Percentiles rank a stretch among this genome's conserved stretches.
These are phyloP conservation scores for Porcisia deanei DNA, from an alignment of 208 protist genomes.

Conservation along the genomic window DNA sequence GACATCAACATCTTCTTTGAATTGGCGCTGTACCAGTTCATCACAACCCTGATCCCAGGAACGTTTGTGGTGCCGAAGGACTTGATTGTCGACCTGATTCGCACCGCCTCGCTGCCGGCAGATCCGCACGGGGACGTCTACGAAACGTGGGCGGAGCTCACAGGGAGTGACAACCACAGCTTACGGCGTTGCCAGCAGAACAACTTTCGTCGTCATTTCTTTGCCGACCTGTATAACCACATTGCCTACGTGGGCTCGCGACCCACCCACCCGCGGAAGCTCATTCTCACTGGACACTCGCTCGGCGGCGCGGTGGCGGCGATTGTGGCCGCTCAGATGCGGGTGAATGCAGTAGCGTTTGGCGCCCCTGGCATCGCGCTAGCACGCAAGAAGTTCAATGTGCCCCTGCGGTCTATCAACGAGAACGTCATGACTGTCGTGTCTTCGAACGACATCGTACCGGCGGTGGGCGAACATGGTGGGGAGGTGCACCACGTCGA, in stretches of 20 bases:
- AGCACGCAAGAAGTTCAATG: constrained; percentile 53
- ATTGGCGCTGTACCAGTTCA: constrained; percentile 69
- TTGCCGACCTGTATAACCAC: constrained; percentile 77
- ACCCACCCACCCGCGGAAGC: constrained; percentile 30
- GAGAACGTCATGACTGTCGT: constrained; percentile 58
- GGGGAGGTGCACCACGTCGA: constrained; percentile 80
- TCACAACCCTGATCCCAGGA: constrained; percentile 63
- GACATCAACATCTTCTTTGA: constrained; percentile 85
- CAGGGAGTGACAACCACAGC: constrained; percentile 38
- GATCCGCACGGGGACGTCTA: constrained; percentile 16
- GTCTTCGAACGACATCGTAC: constrained; percentile 77
- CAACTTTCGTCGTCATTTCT: constrained; percentile 82
- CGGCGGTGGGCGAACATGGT: constrained; percentile 55
- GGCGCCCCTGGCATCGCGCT: constrained; percentile 68
- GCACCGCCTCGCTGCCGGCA: constrained; percentile 51
- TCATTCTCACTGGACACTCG: constrained; percentile 83
- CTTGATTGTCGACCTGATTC: constrained; percentile 58
- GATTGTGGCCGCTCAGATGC: constrained; percentile 67
- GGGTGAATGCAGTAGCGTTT: constrained; percentile 72
- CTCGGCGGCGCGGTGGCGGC: constrained; percentile 72
- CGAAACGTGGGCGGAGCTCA: constrained; percentile 20
- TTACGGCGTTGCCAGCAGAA: constrained; percentile 67
- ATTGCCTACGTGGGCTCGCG: constrained; percentile 50
- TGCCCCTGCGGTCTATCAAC: constrained; percentile 48
- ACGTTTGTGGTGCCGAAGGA: constrained; percentile 58